Evolutionary conservation across 2,329 filamentous ascomycete species (phyloP).

Genomic region (Colletotrichum trifolii): DNA sequence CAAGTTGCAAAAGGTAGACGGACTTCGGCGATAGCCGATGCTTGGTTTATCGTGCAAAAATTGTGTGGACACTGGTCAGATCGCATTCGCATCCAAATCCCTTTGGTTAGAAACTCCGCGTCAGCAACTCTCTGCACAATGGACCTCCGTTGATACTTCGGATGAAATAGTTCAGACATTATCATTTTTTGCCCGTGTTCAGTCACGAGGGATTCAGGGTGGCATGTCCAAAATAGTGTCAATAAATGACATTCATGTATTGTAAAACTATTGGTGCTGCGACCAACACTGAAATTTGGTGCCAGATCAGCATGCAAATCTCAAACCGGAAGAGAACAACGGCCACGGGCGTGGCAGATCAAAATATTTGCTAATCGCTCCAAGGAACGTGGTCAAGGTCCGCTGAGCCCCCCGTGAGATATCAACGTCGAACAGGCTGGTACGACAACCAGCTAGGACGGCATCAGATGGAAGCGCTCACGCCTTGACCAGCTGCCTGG

Average conservation of each 20-base stretch:
- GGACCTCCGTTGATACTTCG: neutral
- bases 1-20: neutral
- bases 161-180: constrained; percentile 6
- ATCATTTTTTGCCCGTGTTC: neutral
- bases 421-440: constrained; percentile 24
- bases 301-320: constrained; percentile 4
- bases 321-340: constrained; percentile 33
- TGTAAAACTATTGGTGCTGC: constrained; percentile 34
- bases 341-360: constrained; percentile 20
- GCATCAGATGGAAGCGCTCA: constrained; percentile 42
- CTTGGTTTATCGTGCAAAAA: constrained; percentile 8
- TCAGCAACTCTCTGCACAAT: constrained; percentile 1
- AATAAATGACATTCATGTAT: constrained; percentile 22
- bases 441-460: constrained; percentile 17
- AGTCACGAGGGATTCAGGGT: neutral
- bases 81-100: constrained; percentile 11
- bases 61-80: neutral
- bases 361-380: constrained; percentile 41
- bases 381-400: constrained; percentile 44
- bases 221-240: constrained; percentile 11
- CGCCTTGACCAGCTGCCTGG: constrained; percentile 44
- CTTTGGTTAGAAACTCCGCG: no score
- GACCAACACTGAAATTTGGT: constrained; percentile 32
- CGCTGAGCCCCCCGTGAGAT: constrained; percentile 34
- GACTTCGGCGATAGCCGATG: constrained; percentile 5